phyloP scores from a whole-genome alignment of 805 yeast genomes.

The Candida maris region DNA sequence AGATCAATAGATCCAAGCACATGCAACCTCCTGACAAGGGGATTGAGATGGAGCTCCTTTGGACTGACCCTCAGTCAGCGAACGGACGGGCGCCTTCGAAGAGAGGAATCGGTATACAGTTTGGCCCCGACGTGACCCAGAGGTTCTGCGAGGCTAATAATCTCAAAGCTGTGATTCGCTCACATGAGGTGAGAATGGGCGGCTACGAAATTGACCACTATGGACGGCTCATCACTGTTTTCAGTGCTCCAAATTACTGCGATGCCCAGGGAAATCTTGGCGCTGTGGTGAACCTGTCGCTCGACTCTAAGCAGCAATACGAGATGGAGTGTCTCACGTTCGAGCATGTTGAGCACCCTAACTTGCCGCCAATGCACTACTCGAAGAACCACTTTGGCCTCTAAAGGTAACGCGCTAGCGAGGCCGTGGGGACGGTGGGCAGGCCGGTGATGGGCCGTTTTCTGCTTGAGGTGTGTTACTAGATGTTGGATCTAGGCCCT shows the following conservation, averaged over 20 bases:
- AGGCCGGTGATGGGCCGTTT: too few relatives aligned
- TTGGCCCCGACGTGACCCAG: conserved; percentile 93
- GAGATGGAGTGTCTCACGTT: conserved; percentile 58
- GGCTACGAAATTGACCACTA: conserved; percentile 89
- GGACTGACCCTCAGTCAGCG: conserved; percentile 91
- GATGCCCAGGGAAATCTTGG: conserved; percentile 90
- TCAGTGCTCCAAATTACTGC: conserved; percentile 97
- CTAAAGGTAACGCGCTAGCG: conserved; percentile 6
- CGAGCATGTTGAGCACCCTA: conserved; percentile 85
- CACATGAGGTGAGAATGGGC: conserved; percentile 92
- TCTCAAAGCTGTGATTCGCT: conserved; percentile 77
- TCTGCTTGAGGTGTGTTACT: too few relatives aligned
- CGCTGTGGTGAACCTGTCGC: conserved; percentile 74
- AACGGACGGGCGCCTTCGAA: conserved; percentile 83
- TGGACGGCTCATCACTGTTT: conserved; percentile 86
- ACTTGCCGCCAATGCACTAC: conserved; percentile 92
- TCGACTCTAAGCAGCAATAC: conserved; percentile 41
- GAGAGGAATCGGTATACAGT: conserved; percentile 93
- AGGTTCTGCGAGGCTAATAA: conserved; percentile 69
- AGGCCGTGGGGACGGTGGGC: background rate
- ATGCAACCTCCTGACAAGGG: conserved; percentile 90
- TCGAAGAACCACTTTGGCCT: conserved; percentile 46
- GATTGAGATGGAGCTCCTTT: conserved; percentile 89
- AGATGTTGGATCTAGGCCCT: too few relatives aligned
- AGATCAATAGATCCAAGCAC: conserved; percentile 59